Percentiles rank a stretch among this genome's conserved stretches.
Conservation (phyloP, 371 early-diverging fungal species). For the Coemansia linderi region DNA sequence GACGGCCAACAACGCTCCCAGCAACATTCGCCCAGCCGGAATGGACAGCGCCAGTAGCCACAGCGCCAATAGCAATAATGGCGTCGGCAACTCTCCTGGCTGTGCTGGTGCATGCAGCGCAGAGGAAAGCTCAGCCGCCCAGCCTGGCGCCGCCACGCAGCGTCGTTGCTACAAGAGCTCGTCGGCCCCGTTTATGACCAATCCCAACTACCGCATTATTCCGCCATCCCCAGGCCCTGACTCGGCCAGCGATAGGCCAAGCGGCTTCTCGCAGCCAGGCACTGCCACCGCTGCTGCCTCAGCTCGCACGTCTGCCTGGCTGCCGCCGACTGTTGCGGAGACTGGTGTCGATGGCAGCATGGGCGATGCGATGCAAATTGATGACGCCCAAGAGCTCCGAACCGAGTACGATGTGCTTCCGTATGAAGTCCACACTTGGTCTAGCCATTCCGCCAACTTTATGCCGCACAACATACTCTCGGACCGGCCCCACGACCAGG, state of each 20-base stretch:
- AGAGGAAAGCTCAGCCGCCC: conserved; percentile 4
- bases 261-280: neutral
- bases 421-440: conserved; percentile 57
- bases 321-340: conserved; percentile 9
- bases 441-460: conserved; percentile 65
- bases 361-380: conserved; percentile 3
- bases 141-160: conserved; percentile 8
- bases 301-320: conserved; percentile 13
- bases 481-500: conserved; percentile 64
- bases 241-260: neutral
- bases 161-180: neutral
- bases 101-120: neutral
- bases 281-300: neutral
- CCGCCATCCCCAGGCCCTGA: conserved; percentile 16
- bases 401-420: conserved; percentile 47
- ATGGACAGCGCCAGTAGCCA: conserved; percentile 20
- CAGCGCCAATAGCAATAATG: neutral
- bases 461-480: conserved; percentile 64
- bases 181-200: conserved; percentile 40
- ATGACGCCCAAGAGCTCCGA: conserved; percentile 24
- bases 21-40: conserved; percentile 12
- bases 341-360: conserved; percentile 7
- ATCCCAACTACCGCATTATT: conserved; percentile 53
- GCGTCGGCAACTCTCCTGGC: neutral
- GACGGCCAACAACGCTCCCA: conserved; percentile 10